Evolutionary conservation across 139 green algal genomes (phyloP), one percentile per base, ranked within the genome.

Genomic region (Tetradesmus obliquus): DNA sequence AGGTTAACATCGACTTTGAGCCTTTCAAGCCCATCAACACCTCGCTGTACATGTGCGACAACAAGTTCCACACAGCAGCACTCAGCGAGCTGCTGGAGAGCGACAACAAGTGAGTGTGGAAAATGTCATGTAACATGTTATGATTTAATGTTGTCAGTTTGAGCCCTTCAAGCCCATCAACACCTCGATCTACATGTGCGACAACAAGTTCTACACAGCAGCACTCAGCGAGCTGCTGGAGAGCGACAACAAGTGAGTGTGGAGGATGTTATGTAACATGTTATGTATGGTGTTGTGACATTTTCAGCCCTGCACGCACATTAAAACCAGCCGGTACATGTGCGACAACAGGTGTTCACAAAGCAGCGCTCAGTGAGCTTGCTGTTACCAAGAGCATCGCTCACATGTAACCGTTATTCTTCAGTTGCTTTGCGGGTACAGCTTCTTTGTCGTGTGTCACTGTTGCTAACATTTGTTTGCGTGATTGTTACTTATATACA

Each of bases 151-250:
- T 45, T 45, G 32, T 45, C 32, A 45, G 32, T 99, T 99, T 94
- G 98, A 99, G 96, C 98, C 98, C n/a, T 99, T 99, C 97, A 99
- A 99, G 94, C 97, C 98, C 79, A 99, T 99, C 97, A 99, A 99
- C 96, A 99, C 98, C 9, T 99, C 97, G 2, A 94, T 99, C 32
- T 99, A 99, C 95, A 95, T 99, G 53, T 99, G 98, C 93, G 98
- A 99, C 95, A 99, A 99, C 95, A 99, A 99, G 95, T 99, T 99
- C 93, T 98, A 99, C 95, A 99, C 97, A n/a, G 97, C 99, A 95
- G 97, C 98, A n/a, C 94, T 99, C 62, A 97, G 96, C 79, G 98
- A 99, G 95, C 95, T 99, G 85, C 93, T 99, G 88, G 97, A 99
- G 93, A 96, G 95, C 2, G 97, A 99, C 94, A 97, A 96, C 93